Evolutionary conservation across 108 stramenopile species (phyloP).

Genomic region (Parietichytrium sp.): DNA sequence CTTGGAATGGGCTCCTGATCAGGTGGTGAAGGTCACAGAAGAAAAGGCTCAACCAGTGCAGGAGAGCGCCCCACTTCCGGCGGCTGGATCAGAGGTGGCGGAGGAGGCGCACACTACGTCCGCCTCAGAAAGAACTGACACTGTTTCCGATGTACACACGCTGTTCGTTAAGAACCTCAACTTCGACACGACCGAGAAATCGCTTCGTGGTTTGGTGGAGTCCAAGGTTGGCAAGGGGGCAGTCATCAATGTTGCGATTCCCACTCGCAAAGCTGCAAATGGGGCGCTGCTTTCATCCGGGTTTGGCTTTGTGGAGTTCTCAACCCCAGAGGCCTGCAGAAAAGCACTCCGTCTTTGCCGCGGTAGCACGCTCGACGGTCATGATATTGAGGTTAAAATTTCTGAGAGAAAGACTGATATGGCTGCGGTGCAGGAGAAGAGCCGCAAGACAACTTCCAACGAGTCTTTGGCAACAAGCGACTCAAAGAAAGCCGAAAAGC

Average conservation of each 20-base stretch:
- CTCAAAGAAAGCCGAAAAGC: not conserved
- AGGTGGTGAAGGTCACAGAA: slow-evolving; percentile 45
- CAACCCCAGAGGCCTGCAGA: slow-evolving; percentile 62
- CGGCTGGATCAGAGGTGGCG: not conserved
- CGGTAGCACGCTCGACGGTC: slow-evolving; percentile 83
- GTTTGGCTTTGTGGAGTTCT: slow-evolving; percentile 95
- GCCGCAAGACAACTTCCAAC: not conserved
- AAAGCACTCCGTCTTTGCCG: slow-evolving; percentile 77
- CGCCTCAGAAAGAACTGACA: not conserved
- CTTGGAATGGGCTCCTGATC: slow-evolving; percentile 92
- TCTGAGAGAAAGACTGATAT: slow-evolving; percentile 60
- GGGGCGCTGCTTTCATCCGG: slow-evolving; percentile 80
- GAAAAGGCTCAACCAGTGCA: slow-evolving; percentile 8
- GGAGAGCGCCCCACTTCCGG: slow-evolving; percentile 30
- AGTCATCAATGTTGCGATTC: slow-evolving; percentile 75
- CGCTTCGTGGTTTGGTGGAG: slow-evolving; percentile 67
- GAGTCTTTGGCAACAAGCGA: not conserved
- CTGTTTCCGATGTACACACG: slow-evolving; percentile 43
- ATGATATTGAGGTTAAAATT: slow-evolving; percentile 78
- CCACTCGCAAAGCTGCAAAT: slow-evolving; percentile 67
- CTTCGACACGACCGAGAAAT: slow-evolving; percentile 80
- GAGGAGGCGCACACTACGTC: not conserved
- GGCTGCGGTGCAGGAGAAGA: not conserved
- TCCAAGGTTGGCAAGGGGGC: slow-evolving; percentile 57
- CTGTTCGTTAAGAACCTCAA: slow-evolving; percentile 94